Conservation (phyloP, 2,329 filamentous ascomycete species). For the Calonectria pseudoreteaudii region DNA sequence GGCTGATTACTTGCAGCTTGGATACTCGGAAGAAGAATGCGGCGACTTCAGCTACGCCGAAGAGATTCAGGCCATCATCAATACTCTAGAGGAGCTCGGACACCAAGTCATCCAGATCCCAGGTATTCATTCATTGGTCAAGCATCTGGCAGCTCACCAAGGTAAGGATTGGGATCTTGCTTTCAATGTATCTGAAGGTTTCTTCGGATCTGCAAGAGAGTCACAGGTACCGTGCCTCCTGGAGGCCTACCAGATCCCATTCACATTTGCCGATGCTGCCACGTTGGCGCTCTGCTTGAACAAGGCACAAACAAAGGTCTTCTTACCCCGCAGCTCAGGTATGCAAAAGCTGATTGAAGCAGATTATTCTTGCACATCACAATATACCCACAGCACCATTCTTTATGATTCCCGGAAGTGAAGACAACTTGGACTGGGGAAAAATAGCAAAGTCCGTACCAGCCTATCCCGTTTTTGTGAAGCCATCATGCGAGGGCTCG, state of each 20-base stretch:
- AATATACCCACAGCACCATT: not conserved
- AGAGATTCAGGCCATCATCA: not conserved
- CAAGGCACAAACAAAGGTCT: not conserved
- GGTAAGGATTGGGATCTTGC: not conserved
- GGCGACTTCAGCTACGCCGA: not conserved
- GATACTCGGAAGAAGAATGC: not conserved
- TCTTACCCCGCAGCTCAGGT: not conserved
- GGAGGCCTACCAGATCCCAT: not conserved
- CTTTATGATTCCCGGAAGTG: not conserved
- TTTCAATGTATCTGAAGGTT: not conserved
- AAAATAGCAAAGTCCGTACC: not conserved
- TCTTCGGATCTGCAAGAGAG: not conserved
- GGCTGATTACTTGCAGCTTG: not conserved
- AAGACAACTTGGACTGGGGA: not conserved
- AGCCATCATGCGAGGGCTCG: not conserved
- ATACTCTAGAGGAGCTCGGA: not conserved
- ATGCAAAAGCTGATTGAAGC: not conserved
- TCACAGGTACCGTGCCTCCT: not conserved
- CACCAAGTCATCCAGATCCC: not conserved
- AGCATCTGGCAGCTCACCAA: not conserved
- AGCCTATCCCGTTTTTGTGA: not conserved
- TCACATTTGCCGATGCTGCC: not conserved
- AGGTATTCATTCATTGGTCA: not conserved
- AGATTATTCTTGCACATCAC: not conserved
- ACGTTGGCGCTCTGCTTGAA: not conserved